Conservation (phyloP, 441 rosid genomes). For the Erodium chrysanthum region DNA sequence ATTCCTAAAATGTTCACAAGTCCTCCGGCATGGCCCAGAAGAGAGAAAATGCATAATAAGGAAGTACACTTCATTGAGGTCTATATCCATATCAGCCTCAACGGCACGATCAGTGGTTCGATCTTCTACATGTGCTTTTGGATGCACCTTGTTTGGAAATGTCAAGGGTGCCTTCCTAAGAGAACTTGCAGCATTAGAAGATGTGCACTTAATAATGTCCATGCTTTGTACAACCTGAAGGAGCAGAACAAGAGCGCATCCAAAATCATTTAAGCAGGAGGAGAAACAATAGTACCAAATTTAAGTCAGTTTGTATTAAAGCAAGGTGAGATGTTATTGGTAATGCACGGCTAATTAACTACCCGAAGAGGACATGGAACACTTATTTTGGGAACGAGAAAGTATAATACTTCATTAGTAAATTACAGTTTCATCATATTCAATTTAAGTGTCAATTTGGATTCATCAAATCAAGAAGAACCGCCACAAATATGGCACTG, state of each 20-base stretch:
- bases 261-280: conserved; percentile 1
- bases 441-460: background rate
- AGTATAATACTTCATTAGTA: background rate
- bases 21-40: conserved; percentile 78
- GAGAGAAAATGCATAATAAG: conserved; percentile 50
- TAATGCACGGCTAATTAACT: background rate
- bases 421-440: background rate
- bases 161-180: conserved; percentile 38
- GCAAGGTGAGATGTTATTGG: background rate
- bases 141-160: conserved; percentile 34
- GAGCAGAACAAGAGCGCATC: conserved; percentile 17
- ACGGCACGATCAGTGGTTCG: conserved; percentile 27
- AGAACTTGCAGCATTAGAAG: conserved; percentile 38
- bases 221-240: conserved; percentile 37
- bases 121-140: conserved; percentile 35
- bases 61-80: conserved; percentile 83
- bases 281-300: background rate
- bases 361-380: background rate
- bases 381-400: background rate
- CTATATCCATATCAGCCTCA: conserved; percentile 43
- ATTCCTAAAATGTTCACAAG: conserved; percentile 60
- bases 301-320: background rate
- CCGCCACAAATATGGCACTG: background rate
- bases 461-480: background rate
- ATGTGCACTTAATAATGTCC: conserved; percentile 48